These are phyloP conservation scores for Candida berthetii DNA, from an alignment of 805 yeast genomes.

Conservation along the genomic window DNA sequence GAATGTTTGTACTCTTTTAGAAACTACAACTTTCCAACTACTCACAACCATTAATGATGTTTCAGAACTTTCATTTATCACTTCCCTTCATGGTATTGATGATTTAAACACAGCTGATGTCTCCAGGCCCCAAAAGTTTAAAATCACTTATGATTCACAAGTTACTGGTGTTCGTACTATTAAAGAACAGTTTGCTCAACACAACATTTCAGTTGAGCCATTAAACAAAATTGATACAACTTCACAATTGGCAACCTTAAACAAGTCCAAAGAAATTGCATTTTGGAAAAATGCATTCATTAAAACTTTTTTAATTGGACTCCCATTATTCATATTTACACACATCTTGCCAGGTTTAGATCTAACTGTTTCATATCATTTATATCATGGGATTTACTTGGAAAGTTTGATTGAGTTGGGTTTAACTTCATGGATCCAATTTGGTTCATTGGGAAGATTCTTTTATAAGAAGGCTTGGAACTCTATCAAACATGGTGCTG, in stretches of 20 bases:
- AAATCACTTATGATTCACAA: slow-evolving; percentile 36
- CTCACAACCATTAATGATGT: neutral
- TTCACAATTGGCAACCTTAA: slow-evolving; percentile 63
- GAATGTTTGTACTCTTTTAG: neutral
- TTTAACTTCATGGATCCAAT: slow-evolving; percentile 55
- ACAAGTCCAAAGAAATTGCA: slow-evolving; percentile 64
- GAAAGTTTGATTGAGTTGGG: slow-evolving; percentile 57
- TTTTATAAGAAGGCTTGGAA: slow-evolving; percentile 62
- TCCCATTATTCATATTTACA: slow-evolving; percentile 50
- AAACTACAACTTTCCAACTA: neutral
- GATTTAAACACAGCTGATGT: neutral
- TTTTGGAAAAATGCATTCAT: slow-evolving; percentile 61
- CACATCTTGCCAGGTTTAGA: slow-evolving; percentile 40
- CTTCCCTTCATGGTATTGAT: neutral
- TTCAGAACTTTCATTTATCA: neutral
- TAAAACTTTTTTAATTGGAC: slow-evolving; percentile 47
- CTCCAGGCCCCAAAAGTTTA: neutral
- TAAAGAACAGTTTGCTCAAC: slow-evolving; percentile 42
- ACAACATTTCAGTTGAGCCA: slow-evolving; percentile 48
- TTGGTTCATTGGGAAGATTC: slow-evolving; percentile 45
- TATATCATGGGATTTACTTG: slow-evolving; percentile 52
- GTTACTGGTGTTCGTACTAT: slow-evolving; percentile 59
- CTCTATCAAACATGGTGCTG: slow-evolving; percentile 63
- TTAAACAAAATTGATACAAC: slow-evolving; percentile 45
- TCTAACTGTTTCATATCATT: slow-evolving; percentile 21